Evolutionary conservation across 2,329 filamentous ascomycete species (phyloP).

Genomic region (Biscogniauxia mediterranea): DNA sequence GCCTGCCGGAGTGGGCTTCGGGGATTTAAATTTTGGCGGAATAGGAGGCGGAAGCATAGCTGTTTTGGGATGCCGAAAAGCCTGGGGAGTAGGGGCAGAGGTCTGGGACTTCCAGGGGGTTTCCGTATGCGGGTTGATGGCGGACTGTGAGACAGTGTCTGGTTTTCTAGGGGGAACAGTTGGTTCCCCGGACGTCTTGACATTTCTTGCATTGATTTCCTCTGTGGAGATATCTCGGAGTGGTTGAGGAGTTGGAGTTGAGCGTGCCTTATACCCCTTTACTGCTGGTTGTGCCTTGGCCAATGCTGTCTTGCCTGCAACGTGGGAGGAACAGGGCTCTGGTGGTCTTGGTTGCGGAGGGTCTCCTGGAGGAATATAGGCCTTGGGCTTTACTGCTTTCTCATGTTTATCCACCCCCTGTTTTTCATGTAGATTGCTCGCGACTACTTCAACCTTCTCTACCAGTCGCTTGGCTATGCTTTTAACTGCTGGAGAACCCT

Average conservation of each 20-base stretch:
- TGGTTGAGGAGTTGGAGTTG: conserved; percentile 8
- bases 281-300: conserved; percentile 4
- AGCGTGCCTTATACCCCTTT: conserved; percentile 10
- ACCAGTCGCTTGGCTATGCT: background rate
- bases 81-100: conserved; percentile 7
- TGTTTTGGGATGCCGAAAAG: conserved; percentile 18
- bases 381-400: background rate
- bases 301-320: background rate
- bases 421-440: background rate
- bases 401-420: background rate
- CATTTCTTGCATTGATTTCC: conserved; percentile 9
- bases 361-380: no score
- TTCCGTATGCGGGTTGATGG: conserved; percentile 3
- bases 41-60: conserved; percentile 27
- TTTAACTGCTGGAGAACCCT: background rate
- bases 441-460: background rate
- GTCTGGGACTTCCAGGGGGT: conserved; percentile 1
- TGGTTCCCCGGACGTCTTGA: conserved; percentile 2
- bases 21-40: conserved; percentile 27
- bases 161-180: background rate
- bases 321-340: background rate
- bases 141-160: background rate
- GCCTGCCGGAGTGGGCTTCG: conserved; percentile 3
- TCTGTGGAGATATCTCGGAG: conserved; percentile 10
- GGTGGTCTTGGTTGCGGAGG: no score